phyloP scores from a whole-genome alignment of 2,329 filamentous ascomycete genomes.

The Chrysoporthe austroafricana region DNA sequence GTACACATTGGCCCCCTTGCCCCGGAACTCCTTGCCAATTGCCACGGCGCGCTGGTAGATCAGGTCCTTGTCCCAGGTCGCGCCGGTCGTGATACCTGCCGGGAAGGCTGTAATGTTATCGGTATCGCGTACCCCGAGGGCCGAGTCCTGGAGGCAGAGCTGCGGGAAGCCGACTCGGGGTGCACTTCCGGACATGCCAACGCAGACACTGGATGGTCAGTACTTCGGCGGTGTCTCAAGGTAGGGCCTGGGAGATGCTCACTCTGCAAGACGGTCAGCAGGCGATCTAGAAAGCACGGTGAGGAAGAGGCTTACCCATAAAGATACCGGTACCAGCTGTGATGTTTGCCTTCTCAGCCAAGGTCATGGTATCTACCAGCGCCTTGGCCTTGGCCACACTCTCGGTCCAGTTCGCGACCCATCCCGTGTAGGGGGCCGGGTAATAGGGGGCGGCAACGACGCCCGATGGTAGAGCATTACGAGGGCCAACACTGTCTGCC shows the following conservation, averaged over 20 bases:
- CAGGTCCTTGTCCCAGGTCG: conserved; percentile 74
- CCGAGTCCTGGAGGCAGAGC: conserved; percentile 73
- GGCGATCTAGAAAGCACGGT: background rate
- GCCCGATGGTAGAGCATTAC: conserved; percentile 39
- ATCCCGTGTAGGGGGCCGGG: conserved; percentile 73
- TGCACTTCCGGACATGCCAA: conserved; percentile 77
- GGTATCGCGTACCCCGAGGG: conserved; percentile 71
- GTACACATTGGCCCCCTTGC: conserved; percentile 73
- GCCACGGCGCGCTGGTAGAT: conserved; percentile 71
- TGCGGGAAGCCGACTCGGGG: conserved; percentile 71
- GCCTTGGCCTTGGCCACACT: conserved; percentile 72
- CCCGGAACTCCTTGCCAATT: conserved; percentile 71
- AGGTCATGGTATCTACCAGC: conserved; percentile 74
- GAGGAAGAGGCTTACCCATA: conserved; percentile 58
- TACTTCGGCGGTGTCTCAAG: background rate
- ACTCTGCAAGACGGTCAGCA: conserved; percentile 32
- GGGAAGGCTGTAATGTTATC: conserved; percentile 80
- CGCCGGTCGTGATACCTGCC: conserved; percentile 75
- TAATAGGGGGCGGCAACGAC: conserved; percentile 66
- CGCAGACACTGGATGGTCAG: conserved; percentile 58
- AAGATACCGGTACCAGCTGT: conserved; percentile 72
- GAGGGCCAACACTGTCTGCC: conserved; percentile 32
- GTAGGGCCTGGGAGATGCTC: conserved; percentile 19
- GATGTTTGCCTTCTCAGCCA: conserved; percentile 81
- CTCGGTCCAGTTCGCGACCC: conserved; percentile 68